phyloP scores from a whole-genome alignment of 495 filamentous ascomycete genomes.

The Chaetomium tenue region DNA sequence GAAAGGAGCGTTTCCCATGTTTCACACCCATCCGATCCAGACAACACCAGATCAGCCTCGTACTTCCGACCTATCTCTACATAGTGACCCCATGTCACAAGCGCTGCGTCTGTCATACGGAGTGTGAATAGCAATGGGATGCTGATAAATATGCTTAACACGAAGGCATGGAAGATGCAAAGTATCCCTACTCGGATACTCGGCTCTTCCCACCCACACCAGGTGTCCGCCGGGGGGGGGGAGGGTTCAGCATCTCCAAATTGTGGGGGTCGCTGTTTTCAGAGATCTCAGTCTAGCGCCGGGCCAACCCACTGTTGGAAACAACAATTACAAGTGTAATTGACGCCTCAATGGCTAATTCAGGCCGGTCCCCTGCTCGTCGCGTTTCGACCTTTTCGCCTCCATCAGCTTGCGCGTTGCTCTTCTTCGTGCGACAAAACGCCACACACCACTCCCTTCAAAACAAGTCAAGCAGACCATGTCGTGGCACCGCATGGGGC shows the following conservation, averaged over 20 bases:
- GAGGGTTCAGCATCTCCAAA: not conserved
- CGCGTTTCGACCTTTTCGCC: not conserved
- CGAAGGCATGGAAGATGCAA: not conserved
- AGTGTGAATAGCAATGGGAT: conserved; percentile 1
- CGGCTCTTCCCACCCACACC: not conserved
- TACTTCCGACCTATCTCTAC: not conserved
- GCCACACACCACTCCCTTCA: not conserved
- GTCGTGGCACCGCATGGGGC: conserved; percentile 10
- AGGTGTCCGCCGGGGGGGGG: too few species aligned
- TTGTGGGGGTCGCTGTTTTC: not conserved
- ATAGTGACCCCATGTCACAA: not conserved
- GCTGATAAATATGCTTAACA: not conserved
- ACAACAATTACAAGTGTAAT: too few species aligned
- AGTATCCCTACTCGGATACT: not conserved
- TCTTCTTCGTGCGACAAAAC: not conserved
- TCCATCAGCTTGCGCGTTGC: not conserved
- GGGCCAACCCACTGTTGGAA: not conserved
- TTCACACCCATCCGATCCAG: not conserved
- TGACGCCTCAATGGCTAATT: not conserved
- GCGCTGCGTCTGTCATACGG: conserved; percentile 3
- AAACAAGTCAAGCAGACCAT: not conserved
- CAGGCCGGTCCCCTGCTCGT: not conserved
- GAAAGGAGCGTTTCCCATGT: conserved; percentile 6
- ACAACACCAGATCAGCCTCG: not conserved
- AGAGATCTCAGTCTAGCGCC: not conserved